Conservation (phyloP, 805 yeast genomes). For the Scheffersomyces spartinae region DNA sequence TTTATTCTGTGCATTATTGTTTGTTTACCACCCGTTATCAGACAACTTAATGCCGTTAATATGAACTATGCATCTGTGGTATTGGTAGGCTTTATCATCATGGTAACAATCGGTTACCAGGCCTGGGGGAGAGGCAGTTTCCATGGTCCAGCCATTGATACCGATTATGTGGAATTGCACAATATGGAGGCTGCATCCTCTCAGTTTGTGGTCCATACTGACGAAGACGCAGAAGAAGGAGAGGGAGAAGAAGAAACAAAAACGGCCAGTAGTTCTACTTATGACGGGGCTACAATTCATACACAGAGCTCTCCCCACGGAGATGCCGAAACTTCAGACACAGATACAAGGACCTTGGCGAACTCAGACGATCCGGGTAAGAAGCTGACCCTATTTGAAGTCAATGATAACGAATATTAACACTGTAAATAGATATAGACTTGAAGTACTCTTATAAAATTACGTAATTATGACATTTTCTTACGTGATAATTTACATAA, state of each 20-base stretch:
- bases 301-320: no score
- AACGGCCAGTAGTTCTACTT: no score
- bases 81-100: slow-evolving; percentile 32
- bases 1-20: slow-evolving; percentile 44
- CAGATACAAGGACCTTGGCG: no score
- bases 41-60: slow-evolving; percentile 18
- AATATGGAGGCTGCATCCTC: slow-evolving; percentile 39
- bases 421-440: no score
- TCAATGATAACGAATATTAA: no score
- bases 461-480: no score
- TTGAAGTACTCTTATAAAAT: no score
- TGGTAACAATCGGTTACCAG: slow-evolving; percentile 41
- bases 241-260: slow-evolving; percentile 4
- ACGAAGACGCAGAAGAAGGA: slow-evolving; percentile 4
- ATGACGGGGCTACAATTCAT: no score
- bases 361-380: no score
- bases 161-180: slow-evolving; percentile 30
- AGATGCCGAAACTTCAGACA: no score
- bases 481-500: no score
- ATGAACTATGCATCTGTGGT: slow-evolving; percentile 66
- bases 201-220: slow-evolving; percentile 36
- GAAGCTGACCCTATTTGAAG: no score
- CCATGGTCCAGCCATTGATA: slow-evolving; percentile 50
- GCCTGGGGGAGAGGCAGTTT: slow-evolving; percentile 54
- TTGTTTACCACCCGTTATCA: slow-evolving; percentile 60